Conservation (phyloP, 306 rosid species). For the Quercus engelmannii region DNA sequence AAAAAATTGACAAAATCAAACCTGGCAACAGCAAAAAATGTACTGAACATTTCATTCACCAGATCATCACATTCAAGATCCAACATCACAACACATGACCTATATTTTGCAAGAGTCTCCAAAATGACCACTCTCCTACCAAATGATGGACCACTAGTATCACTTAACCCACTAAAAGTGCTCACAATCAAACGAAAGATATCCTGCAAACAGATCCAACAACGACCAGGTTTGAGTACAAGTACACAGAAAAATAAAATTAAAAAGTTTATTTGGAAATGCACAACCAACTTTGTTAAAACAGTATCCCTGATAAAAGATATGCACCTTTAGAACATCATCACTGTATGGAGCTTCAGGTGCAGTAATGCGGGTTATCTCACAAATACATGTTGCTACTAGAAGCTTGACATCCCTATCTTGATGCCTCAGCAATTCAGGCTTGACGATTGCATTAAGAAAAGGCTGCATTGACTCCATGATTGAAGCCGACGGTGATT, state of each 20-base stretch:
- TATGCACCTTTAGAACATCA: constrained; percentile 78
- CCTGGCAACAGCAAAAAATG: constrained; percentile 90
- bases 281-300: constrained; percentile 14
- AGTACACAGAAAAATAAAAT: not conserved
- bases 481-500: constrained; percentile 69
- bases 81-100: constrained; percentile 98
- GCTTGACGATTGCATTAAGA: constrained; percentile 71
- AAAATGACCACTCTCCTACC: constrained; percentile 90
- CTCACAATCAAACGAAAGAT: constrained; percentile 81
- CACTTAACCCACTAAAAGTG: constrained; percentile 86
- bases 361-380: constrained; percentile 97
- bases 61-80: constrained; percentile 97
- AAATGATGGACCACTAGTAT: constrained; percentile 89
- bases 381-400: constrained; percentile 91
- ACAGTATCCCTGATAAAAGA: constrained; percentile 11
- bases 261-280: not conserved
- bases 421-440: constrained; percentile 88
- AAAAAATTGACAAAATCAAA: constrained; percentile 26
- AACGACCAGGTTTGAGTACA: constrained; percentile 24
- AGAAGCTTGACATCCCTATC: constrained; percentile 95
- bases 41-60: constrained; percentile 89
- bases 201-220: constrained; percentile 61
- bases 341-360: constrained; percentile 96
- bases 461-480: constrained; percentile 88
- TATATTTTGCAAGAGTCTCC: constrained; percentile 97